A percentile compares a stretch with the other conserved stretches of the same genome.
Conservation (phyloP, 1,284 basidiomycete species). For the Ceratobasidium sp. region DNA sequence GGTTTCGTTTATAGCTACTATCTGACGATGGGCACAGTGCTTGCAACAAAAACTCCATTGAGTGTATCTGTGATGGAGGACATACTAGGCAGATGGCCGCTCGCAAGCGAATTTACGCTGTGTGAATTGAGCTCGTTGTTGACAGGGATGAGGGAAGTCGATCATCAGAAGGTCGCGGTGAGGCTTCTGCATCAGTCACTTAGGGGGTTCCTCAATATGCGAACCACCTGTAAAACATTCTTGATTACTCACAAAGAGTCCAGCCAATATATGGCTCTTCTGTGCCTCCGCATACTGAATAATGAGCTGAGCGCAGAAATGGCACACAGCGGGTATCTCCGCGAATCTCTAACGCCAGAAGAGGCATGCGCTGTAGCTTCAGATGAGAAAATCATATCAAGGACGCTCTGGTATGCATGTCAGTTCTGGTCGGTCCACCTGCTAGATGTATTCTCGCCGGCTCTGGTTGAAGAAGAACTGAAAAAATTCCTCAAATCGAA, state of each 20-base stretch:
- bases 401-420: not conserved
- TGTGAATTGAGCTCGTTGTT: not conserved
- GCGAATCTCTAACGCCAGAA: not conserved
- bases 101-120: not conserved
- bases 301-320: not conserved
- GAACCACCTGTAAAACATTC: not conserved
- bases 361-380: not conserved
- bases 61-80: not conserved
- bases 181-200: not conserved
- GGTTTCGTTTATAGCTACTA: constrained; percentile 41
- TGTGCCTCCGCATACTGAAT: constrained; percentile 3
- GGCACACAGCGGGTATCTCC: not conserved
- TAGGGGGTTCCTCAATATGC: not conserved
- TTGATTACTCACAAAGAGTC: not conserved
- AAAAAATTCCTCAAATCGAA: not conserved
- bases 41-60: not conserved
- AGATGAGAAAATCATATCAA: not conserved
- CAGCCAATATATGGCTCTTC: not conserved
- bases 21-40: not conserved
- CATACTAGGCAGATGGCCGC: not conserved
- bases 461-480: not conserved
- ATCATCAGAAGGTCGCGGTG: not conserved
- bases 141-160: not conserved
- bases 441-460: not conserved
- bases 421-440: constrained; percentile 2